A percentile compares a stretch with the other conserved stretches of the same genome.
phyloP scores from a whole-genome alignment of 2,329 filamentous ascomycete species.

The Colletotrichum gloeosporioides region DNA sequence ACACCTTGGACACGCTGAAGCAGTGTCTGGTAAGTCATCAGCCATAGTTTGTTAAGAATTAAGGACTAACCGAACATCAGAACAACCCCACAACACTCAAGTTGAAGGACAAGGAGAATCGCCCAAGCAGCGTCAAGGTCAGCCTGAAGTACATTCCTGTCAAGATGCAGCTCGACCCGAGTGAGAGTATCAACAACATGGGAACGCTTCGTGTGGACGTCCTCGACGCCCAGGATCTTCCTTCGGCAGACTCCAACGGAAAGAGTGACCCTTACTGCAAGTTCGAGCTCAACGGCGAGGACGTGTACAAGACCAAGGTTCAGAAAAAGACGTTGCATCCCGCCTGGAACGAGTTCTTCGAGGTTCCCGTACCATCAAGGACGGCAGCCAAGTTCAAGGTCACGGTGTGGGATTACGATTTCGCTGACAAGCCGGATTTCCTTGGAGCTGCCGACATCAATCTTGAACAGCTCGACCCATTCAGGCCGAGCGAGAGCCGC shows the following conservation, averaged over 20 bases:
- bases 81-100: slow-evolving; percentile 88
- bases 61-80: slow-evolving; percentile 41
- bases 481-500: slow-evolving; percentile 76
- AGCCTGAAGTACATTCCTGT: slow-evolving; percentile 95
- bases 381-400: slow-evolving; percentile 84
- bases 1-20: slow-evolving; percentile 86
- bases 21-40: slow-evolving; percentile 74
- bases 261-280: slow-evolving; percentile 98
- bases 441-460: slow-evolving; percentile 81
- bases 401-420: slow-evolving; percentile 94
- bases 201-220: slow-evolving; percentile 94
- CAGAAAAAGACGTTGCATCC: slow-evolving; percentile 97
- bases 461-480: slow-evolving; percentile 82
- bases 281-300: slow-evolving; percentile 87
- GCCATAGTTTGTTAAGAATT: too few species aligned
- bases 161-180: slow-evolving; percentile 91
- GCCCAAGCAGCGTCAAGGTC: slow-evolving; percentile 81
- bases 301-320: slow-evolving; percentile 93
- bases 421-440: slow-evolving; percentile 92
- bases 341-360: slow-evolving; percentile 96
- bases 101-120: slow-evolving; percentile 79
- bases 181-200: slow-evolving; percentile 99
- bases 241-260: slow-evolving; percentile 92
- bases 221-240: slow-evolving; percentile 84
- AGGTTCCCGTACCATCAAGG: slow-evolving; percentile 80